A percentile compares a stretch with the other conserved stretches of the same genome.
Conservation (phyloP, 805 yeast species). For the Wickerhamomyces queroliae region DNA sequence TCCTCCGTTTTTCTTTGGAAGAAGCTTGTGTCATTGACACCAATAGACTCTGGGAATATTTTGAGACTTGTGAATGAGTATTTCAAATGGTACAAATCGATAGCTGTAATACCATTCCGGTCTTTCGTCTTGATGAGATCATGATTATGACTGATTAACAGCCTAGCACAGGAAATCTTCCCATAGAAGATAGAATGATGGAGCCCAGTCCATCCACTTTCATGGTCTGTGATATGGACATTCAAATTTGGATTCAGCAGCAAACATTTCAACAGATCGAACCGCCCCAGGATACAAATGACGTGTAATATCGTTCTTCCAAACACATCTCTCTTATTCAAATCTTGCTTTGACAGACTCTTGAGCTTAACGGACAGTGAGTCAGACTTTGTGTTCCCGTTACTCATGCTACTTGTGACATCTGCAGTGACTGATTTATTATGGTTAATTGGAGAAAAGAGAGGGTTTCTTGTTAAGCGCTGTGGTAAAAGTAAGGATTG, state of each 20-base stretch:
- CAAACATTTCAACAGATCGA: conserved; percentile 38
- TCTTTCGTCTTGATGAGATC: conserved; percentile 53
- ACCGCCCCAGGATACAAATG: conserved; percentile 43
- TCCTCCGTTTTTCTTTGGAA: conserved; percentile 9
- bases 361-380: conserved; percentile 12
- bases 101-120: conserved; percentile 64
- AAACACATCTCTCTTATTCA: conserved; percentile 54
- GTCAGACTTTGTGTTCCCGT: conserved; percentile 1
- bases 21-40: conserved; percentile 17
- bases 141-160: conserved; percentile 28
- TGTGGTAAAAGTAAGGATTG: no score
- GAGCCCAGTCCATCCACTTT: conserved; percentile 77
- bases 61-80: conserved; percentile 37
- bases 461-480: no score
- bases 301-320: conserved; percentile 66
- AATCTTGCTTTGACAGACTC: conserved; percentile 29
- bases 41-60: conserved; percentile 37
- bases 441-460: no score
- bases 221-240: conserved; percentile 48
- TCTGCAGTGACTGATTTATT: neutral
- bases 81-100: conserved; percentile 43
- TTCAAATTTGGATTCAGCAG: conserved; percentile 43
- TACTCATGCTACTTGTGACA: conserved; percentile 1
- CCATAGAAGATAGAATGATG: conserved; percentile 64
- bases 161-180: conserved; percentile 47